Evolutionary conservation across 2,329 filamentous ascomycete species (phyloP).

Genomic region (Ceratocystis lukuohia): DNA sequence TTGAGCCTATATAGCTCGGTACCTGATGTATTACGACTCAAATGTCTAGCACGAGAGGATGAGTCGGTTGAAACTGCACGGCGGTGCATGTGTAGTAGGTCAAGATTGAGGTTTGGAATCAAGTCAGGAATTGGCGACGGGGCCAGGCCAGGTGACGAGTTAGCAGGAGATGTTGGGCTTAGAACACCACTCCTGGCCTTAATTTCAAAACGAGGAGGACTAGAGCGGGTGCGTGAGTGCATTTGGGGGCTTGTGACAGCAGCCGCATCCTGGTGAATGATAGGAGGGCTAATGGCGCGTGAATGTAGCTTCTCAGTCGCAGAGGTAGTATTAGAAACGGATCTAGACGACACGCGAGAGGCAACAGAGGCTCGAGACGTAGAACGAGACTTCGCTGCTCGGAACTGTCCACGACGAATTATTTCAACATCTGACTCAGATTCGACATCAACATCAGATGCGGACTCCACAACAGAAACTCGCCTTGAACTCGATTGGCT

Average conservation of each 20-base stretch:
- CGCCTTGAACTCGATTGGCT: neutral
- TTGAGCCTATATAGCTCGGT: constrained; percentile 9
- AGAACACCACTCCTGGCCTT: constrained; percentile 2
- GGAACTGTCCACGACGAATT: neutral
- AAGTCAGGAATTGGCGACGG: constrained; percentile 17
- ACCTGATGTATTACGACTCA: constrained; percentile 11
- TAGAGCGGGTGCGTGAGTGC: constrained; percentile 12
- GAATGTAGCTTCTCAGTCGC: constrained; percentile 17
- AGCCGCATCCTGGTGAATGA: neutral
- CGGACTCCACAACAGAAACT: neutral
- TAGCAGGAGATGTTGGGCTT: neutral
- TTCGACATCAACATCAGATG: constrained; percentile 4
- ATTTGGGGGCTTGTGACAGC: neutral
- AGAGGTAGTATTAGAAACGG: constrained; percentile 2
- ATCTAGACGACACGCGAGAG: neutral
- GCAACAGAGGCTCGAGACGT: constrained; percentile 4
- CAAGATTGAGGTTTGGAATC: constrained; percentile 7
- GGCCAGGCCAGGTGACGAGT: constrained; percentile 14
- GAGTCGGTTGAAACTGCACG: constrained; percentile 14
- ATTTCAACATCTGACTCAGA: constrained; percentile 12
- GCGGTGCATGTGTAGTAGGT: constrained; percentile 4
- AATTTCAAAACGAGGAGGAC: constrained; percentile 12
- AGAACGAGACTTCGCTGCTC: neutral
- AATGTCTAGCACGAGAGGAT: constrained; percentile 7
- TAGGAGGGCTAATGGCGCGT: constrained; percentile 11